phyloP scores from a whole-genome alignment of 2,329 filamentous ascomycete genomes.

The Aspergillus viridinutans region DNA sequence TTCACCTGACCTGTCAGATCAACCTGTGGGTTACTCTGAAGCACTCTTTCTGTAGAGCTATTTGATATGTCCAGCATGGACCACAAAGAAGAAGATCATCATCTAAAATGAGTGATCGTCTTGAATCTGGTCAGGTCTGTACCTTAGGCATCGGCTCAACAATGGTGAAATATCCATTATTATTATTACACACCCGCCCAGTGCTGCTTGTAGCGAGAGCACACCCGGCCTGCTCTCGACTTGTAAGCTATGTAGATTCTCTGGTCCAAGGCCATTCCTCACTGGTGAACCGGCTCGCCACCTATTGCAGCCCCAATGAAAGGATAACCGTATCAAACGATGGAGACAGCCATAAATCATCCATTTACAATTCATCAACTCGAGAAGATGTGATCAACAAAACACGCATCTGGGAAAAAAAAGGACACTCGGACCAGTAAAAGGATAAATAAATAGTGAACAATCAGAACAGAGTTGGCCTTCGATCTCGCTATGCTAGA shows the following conservation, averaged over 20 bases:
- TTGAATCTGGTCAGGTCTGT: neutral
- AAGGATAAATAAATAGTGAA: constrained; percentile 4
- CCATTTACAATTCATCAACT: constrained; percentile 2
- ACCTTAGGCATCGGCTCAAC: neutral
- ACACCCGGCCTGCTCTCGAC: neutral
- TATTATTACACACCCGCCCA: neutral
- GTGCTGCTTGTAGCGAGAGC: neutral
- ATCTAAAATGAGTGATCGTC: neutral
- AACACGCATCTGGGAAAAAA: constrained; percentile 3
- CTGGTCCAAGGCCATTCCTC: neutral
- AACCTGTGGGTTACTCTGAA: no score
- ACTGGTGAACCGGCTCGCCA: neutral
- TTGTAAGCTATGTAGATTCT: neutral
- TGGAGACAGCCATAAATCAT: neutral
- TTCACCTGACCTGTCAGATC: neutral
- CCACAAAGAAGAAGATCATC: no score
- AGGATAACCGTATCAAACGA: neutral
- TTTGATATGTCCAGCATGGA: neutral
- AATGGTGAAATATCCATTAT: neutral
- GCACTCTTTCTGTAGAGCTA: neutral
- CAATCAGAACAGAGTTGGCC: constrained; percentile 19
- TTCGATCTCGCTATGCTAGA: constrained; percentile 37
- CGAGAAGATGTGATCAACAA: neutral
- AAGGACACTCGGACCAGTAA: neutral
- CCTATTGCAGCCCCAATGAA: neutral